These are phyloP conservation scores for Camelina sativa DNA, from an alignment of 345 rosid genomes.

Conservation along the genomic window DNA sequence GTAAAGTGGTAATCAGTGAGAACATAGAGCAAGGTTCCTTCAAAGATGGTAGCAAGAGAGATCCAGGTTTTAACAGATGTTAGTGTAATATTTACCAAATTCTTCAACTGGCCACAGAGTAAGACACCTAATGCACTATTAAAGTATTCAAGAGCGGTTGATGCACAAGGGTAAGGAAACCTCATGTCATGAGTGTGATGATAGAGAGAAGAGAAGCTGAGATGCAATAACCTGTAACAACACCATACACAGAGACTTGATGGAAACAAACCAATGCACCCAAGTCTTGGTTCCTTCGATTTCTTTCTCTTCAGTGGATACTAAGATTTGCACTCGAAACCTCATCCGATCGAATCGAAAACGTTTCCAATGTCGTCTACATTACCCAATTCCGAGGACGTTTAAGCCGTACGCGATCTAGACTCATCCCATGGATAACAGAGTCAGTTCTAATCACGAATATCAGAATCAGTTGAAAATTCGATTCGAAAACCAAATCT, in stretches of 20 bases:
- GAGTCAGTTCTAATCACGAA: not conserved
- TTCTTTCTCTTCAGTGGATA: not conserved
- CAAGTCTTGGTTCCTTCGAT: constrained; percentile 41
- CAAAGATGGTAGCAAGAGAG: constrained; percentile 81
- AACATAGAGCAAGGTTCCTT: constrained; percentile 83
- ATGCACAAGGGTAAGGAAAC: constrained; percentile 95
- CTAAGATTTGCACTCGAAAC: not conserved
- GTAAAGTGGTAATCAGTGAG: constrained; percentile 87
- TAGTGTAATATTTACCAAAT: too few relatives aligned
- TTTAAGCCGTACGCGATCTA: not conserved
- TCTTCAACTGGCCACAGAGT: constrained; percentile 57
- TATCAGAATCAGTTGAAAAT: not conserved
- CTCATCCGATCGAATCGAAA: constrained; percentile 8
- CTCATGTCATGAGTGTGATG: constrained; percentile 94
- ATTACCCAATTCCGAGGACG: not conserved
- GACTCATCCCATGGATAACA: not conserved
- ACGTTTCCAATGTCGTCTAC: not conserved
- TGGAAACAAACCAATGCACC: constrained; percentile 55
- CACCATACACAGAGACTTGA: constrained; percentile 65
- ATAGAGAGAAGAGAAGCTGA: constrained; percentile 91
- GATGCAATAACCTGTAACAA: constrained; percentile 88
- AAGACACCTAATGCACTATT: constrained; percentile 56
- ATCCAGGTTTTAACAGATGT: constrained; percentile 66
- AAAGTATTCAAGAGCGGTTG: constrained; percentile 89
- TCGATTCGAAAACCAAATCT: not conserved